phyloP scores from a whole-genome alignment of 257 asterid genomes.

The Nicotiana tomentosiformis region DNA sequence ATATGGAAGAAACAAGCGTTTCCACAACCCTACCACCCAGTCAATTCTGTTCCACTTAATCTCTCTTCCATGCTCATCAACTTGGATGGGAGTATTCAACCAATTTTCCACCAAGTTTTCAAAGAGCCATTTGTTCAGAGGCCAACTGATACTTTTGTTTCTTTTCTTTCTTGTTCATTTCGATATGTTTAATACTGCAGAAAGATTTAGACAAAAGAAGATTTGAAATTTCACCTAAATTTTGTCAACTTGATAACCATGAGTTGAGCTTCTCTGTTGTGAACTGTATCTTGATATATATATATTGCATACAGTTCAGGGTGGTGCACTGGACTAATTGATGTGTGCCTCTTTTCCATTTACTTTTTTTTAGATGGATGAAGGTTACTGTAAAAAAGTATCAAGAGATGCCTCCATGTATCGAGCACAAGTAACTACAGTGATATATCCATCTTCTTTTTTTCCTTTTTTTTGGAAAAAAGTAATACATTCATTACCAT shows the following conservation, averaged over 20 bases:
- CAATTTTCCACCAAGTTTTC: not conserved
- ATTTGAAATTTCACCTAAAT: not conserved
- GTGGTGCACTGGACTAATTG: not conserved
- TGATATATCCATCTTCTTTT: not conserved
- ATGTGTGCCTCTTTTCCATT: not conserved
- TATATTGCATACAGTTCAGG: conserved; percentile 1
- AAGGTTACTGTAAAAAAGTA: not conserved
- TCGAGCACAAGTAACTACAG: not conserved
- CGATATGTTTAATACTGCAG: not conserved
- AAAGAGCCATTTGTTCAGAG: not conserved
- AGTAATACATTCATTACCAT: not conserved
- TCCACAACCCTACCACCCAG: too few species aligned
- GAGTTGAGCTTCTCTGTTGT: not conserved
- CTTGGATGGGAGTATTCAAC: not conserved
- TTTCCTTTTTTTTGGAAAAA: not conserved
- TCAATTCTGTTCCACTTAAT: too few species aligned
- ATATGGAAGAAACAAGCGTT: too few species aligned
- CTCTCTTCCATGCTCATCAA: not conserved
- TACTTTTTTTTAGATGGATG: not conserved
- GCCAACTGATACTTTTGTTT: not conserved
- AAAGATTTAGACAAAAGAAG: not conserved
- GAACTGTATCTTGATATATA: not conserved
- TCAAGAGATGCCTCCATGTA: not conserved
- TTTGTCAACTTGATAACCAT: not conserved
- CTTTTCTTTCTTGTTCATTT: not conserved